Conservation (phyloP, 1,284 basidiomycete genomes). For the Apiotrichum akiyoshidainum region DNA sequence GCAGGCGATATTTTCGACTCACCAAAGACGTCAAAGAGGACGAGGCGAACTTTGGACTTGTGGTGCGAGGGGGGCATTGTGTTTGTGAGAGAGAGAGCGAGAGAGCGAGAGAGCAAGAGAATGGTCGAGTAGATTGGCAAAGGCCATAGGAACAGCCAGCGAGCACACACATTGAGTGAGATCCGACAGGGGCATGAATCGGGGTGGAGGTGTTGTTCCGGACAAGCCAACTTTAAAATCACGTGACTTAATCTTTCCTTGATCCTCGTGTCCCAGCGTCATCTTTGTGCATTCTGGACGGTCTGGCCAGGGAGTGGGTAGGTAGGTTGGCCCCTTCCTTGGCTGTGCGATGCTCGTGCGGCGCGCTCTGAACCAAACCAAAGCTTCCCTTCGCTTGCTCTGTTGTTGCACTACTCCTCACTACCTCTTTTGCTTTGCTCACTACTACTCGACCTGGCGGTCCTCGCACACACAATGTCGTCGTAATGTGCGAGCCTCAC, state of each 20-base stretch:
- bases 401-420: conserved; percentile 4
- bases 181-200: too few relatives aligned
- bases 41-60: conserved; percentile 38
- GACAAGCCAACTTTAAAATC: background rate
- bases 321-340: too few relatives aligned
- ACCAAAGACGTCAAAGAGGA: conserved; percentile 51
- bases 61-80: background rate
- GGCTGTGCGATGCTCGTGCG: too few relatives aligned
- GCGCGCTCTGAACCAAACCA: too few relatives aligned
- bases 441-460: conserved; percentile 3
- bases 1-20: background rate
- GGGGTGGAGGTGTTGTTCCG: too few relatives aligned
- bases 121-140: background rate
- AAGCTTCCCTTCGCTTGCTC: background rate
- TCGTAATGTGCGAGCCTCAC: conserved; percentile 39
- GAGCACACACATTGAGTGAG: too few relatives aligned
- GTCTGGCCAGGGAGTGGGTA: too few relatives aligned
- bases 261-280: too few relatives aligned
- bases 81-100: background rate
- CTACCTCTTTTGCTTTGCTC: background rate
- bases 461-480: background rate
- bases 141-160: too few relatives aligned
- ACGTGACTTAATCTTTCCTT: background rate
- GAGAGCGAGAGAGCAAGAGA: background rate
- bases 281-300: too few relatives aligned